phyloP scores from a whole-genome alignment of 2,329 filamentous ascomycete genomes.

The Tolypocladium tundrense region DNA sequence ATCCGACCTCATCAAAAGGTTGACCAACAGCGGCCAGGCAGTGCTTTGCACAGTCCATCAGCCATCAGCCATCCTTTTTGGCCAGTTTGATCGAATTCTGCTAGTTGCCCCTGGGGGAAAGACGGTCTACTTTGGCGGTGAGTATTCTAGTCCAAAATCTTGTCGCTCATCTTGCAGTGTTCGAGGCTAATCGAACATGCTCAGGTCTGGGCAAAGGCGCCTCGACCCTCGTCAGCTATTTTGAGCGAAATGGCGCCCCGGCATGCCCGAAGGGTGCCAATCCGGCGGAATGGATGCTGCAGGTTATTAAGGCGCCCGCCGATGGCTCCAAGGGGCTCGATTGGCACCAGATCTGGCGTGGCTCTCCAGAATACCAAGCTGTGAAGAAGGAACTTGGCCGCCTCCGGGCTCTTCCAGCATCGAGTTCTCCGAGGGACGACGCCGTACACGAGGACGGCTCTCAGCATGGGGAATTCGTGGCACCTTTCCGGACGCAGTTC shows the following conservation, averaged over 20 bases:
- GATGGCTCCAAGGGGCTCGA: constrained; percentile 50
- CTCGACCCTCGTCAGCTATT: constrained; percentile 59
- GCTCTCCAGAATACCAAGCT: constrained; percentile 42
- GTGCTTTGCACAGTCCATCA: constrained; percentile 96
- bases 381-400: constrained; percentile 44
- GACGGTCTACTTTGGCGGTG: constrained; percentile 74
- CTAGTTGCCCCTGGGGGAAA: constrained; percentile 67
- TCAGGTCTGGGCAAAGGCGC: constrained; percentile 53
- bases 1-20: constrained; percentile 74
- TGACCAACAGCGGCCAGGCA: constrained; percentile 80
- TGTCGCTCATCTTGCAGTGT: too few species aligned
- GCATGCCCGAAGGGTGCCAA: constrained; percentile 60
- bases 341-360: constrained; percentile 54
- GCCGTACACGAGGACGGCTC: constrained; percentile 24
- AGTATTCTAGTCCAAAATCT: too few species aligned
- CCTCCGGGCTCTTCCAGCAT: constrained; percentile 1
- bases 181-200: too few species aligned
- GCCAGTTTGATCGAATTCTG: constrained; percentile 74
- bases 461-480: constrained; percentile 67
- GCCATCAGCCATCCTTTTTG: constrained; percentile 90
- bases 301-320: constrained; percentile 53
- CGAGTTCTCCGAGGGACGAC: constrained; percentile 1
- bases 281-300: constrained; percentile 73
- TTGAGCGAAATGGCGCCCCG: constrained; percentile 59
- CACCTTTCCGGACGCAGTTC: constrained; percentile 60